Evolutionary conservation across 2,329 filamentous ascomycete genomes (phyloP).

Genomic region (Xylaria hypoxylon): DNA sequence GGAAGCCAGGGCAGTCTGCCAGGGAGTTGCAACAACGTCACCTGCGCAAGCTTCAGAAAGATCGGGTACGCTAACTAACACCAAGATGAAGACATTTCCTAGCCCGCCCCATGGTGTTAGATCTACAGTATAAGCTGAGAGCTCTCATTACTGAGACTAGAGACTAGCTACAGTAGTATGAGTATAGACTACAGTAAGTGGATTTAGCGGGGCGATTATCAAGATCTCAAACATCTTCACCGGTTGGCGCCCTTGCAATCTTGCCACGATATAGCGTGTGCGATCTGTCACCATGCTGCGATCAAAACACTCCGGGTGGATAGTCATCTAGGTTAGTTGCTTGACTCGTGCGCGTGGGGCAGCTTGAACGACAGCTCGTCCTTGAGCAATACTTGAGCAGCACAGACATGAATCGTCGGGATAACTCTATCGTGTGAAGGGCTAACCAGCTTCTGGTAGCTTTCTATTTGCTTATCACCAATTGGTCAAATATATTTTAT

Average conservation of each 20-base stretch:
- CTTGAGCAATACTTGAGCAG: background rate
- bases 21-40: constrained; percentile 17
- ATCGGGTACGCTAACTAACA: background rate
- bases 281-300: constrained; percentile 19
- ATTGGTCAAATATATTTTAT: too few relatives aligned
- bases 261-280: constrained; percentile 25
- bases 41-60: constrained; percentile 2
- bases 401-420: constrained; percentile 13
- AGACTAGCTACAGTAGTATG: constrained; percentile 6
- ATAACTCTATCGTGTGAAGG: background rate
- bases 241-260: constrained; percentile 35
- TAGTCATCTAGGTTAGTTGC: background rate
- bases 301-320: background rate
- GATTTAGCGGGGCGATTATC: constrained; percentile 35
- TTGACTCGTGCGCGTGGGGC: constrained; percentile 21
- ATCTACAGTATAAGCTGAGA: background rate
- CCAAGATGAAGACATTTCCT: constrained; percentile 7
- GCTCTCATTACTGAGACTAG: background rate
- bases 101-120: constrained; percentile 28
- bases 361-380: background rate
- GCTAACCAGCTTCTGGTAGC: too few relatives aligned
- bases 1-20: too few relatives aligned
- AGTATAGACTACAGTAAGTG: background rate
- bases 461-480: too few relatives aligned
- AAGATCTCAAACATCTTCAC: constrained; percentile 38